Evolutionary conservation across 768 basidiomycete genomes (phyloP).

Genomic region (Boletus pseudopeckii): DNA sequence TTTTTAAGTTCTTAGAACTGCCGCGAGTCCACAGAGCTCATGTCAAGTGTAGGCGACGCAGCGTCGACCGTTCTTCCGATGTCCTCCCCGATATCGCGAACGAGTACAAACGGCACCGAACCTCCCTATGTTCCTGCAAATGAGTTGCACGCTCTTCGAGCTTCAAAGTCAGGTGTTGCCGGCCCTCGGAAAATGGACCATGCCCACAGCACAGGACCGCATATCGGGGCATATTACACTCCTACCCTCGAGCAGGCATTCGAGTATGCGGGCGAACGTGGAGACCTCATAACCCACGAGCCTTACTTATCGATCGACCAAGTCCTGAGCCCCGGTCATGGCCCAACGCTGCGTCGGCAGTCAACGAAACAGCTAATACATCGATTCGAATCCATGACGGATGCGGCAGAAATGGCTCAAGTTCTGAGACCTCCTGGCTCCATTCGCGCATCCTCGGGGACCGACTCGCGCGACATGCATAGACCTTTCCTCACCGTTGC

Average conservation of each 20-base stretch:
- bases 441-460: constrained; percentile 14
- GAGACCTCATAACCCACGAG: background rate
- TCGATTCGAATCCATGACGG: constrained; percentile 48
- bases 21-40: background rate
- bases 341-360: constrained; percentile 24
- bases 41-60: constrained; percentile 18
- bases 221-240: background rate
- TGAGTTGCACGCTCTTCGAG: background rate
- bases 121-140: background rate
- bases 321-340: background rate
- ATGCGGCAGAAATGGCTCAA: constrained; percentile 4
- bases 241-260: background rate
- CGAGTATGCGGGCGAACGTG: background rate
- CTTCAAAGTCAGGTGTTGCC: constrained; percentile 11
- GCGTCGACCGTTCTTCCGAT: constrained; percentile 12
- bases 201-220: background rate
- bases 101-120: constrained; percentile 6
- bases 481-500: constrained; percentile 17
- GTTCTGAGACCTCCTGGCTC: constrained; percentile 6
- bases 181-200: constrained; percentile 21
- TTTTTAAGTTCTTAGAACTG: background rate
- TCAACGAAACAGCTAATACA: constrained; percentile 54
- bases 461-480: constrained; percentile 9
- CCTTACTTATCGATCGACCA: constrained; percentile 4
- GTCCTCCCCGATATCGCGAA: constrained; percentile 12